Conservation (phyloP, 1,139 yeast genomes). For the Lodderomyces metapsilosis region DNA sequence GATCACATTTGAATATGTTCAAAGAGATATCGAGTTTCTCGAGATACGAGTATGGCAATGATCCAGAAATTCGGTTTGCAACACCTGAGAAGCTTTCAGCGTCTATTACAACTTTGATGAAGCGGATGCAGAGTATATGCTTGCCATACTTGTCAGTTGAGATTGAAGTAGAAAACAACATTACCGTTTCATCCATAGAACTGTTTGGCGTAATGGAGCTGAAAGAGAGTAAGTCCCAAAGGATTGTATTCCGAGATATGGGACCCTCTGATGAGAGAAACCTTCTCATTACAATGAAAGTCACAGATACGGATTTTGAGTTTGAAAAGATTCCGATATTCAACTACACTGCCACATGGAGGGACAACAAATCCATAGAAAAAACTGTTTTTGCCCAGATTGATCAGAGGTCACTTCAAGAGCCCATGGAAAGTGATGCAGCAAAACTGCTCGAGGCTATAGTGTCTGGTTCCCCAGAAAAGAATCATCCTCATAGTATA, state of each 20-base stretch:
- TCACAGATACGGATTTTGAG: background rate
- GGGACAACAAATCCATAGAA: background rate
- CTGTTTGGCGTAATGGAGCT: slow-evolving; percentile 21
- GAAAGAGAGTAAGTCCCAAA: background rate
- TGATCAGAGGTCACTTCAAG: background rate
- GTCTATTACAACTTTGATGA: slow-evolving; percentile 1
- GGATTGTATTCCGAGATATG: slow-evolving; percentile 5
- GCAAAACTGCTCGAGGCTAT: background rate
- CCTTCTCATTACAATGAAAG: slow-evolving; percentile 17
- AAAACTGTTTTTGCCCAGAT: background rate
- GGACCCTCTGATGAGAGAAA: slow-evolving; percentile 15
- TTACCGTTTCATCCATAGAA: slow-evolving; percentile 19
- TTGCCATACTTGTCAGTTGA: slow-evolving; percentile 12
- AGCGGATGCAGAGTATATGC: slow-evolving; percentile 10
- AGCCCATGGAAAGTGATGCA: background rate
- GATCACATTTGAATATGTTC: slow-evolving; percentile 11
- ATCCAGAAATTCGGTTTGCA: slow-evolving; percentile 21
- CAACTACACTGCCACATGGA: slow-evolving; percentile 10
- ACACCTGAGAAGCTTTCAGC: slow-evolving; percentile 18
- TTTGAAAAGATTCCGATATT: slow-evolving; percentile 6
- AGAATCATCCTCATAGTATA: background rate
- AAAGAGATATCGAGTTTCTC: slow-evolving; percentile 15
- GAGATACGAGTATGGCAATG: slow-evolving; percentile 10
- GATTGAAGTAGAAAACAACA: slow-evolving; percentile 6
- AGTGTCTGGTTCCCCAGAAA: background rate